Evolutionary conservation across 2,329 filamentous ascomycete genomes (phyloP).

Genomic region (Penicillium sp.): DNA sequence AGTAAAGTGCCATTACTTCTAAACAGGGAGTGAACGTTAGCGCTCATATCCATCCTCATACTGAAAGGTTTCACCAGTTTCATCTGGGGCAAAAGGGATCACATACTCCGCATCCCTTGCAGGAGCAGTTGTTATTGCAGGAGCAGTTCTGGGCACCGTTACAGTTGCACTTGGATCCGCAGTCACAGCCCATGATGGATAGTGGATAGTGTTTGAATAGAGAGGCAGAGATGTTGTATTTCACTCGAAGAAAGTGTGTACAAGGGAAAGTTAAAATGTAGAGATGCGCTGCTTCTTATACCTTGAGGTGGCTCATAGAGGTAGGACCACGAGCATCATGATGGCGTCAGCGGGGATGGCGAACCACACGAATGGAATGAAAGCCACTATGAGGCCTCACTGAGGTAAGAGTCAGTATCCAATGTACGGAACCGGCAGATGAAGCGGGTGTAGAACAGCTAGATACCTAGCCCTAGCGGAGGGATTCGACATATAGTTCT

Average conservation of each 20-base stretch:
- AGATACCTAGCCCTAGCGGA: not conserved
- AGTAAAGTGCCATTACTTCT: conserved; percentile 21
- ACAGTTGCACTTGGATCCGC: conserved; percentile 34
- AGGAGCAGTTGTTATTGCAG: conserved; percentile 31
- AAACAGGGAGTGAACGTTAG: conserved; percentile 7
- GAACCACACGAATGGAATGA: not conserved
- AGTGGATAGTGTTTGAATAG: not conserved
- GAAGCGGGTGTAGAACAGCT: not conserved
- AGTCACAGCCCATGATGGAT: conserved; percentile 33
- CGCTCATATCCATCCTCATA: conserved; percentile 1
- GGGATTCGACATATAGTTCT: not conserved
- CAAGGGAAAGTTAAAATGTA: not conserved
- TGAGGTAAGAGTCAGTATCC: not conserved
- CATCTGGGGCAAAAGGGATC: not conserved
- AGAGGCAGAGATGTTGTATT: not conserved
- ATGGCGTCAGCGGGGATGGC: conserved; percentile 19
- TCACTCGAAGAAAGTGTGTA: not conserved
- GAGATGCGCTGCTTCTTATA: conserved; percentile 2
- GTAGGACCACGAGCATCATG: conserved; percentile 16
- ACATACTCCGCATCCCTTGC: conserved; percentile 41
- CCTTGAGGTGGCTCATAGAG: not conserved
- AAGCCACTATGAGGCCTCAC: not conserved
- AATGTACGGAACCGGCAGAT: not conserved
- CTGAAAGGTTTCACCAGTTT: not conserved
- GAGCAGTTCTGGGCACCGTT: conserved; percentile 30